Evolutionary conservation across 2,329 filamentous ascomycete species (phyloP).

Genomic region (Sporothrix variecibatus): DNA sequence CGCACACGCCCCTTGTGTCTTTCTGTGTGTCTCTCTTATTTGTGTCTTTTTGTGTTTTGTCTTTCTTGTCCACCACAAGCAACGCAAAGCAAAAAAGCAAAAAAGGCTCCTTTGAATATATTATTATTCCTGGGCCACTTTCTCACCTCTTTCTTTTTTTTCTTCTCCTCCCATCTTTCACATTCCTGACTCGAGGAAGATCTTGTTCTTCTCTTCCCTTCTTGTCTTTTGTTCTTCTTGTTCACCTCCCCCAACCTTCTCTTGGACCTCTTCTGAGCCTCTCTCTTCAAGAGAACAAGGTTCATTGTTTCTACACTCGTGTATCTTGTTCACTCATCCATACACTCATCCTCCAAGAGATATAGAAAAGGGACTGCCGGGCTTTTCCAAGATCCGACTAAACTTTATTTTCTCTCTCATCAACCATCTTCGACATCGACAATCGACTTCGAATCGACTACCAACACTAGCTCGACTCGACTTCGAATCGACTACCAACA

Average conservation of each 20-base stretch:
- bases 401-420: conserved; percentile 8
- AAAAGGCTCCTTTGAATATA: conserved; percentile 27
- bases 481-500: background rate
- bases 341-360: background rate
- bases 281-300: background rate
- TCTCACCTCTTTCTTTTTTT: background rate
- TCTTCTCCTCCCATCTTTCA: background rate
- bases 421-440: conserved; percentile 12
- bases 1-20: background rate
- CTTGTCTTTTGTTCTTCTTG: background rate
- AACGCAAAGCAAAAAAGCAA: conserved; percentile 18
- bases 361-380: conserved; percentile 18
- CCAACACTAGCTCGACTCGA: background rate
- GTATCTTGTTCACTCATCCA: background rate
- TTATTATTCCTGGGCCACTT: conserved; percentile 31
- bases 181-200: conserved; percentile 27
- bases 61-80: conserved; percentile 26
- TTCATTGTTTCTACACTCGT: background rate
- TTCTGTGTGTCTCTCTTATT: background rate
- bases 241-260: background rate
- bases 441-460: background rate
- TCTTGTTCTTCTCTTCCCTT: conserved; percentile 21
- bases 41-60: conserved; percentile 12
- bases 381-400: conserved; percentile 7
- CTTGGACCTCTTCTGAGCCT: background rate